Evolutionary conservation across 306 rosid genomes (phyloP).

Genomic region (Gleditsia sinensis): DNA sequence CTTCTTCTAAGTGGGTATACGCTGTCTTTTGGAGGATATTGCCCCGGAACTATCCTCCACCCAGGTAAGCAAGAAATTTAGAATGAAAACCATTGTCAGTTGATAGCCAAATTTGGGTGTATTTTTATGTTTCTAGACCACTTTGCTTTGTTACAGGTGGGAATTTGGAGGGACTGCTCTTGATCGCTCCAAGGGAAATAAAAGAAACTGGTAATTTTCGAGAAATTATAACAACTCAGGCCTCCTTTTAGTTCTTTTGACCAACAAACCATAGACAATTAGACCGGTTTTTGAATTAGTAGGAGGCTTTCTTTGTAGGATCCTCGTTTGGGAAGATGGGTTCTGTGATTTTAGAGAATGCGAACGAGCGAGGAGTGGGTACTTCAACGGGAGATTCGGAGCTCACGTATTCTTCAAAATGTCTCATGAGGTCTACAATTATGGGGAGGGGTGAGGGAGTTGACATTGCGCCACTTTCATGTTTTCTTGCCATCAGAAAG

Average conservation of each 20-base stretch:
- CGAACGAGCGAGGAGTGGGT: conserved; percentile 58
- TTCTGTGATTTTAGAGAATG: conserved; percentile 86
- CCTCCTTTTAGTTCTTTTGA: conserved; percentile 9
- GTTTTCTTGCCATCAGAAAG: conserved; percentile 16
- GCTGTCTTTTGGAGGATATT: conserved; percentile 86
- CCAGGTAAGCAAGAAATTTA: conserved; percentile 52
- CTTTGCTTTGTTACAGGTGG: conserved; percentile 62
- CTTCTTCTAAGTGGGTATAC: conserved; percentile 85
- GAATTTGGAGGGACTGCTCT: conserved; percentile 78
- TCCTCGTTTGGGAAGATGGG: conserved; percentile 98
- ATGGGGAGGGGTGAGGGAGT: conserved; percentile 89
- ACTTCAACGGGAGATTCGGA: conserved; percentile 63
- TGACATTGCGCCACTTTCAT: background rate
- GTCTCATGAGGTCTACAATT: conserved; percentile 95
- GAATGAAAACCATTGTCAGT: background rate
- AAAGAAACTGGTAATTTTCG: conserved; percentile 73
- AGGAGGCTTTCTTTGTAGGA: conserved; percentile 49
- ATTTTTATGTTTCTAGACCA: conserved; percentile 17
- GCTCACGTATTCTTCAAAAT: conserved; percentile 90
- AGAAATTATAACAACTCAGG: conserved; percentile 29
- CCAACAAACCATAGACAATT: background rate
- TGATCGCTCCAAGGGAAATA: conserved; percentile 88
- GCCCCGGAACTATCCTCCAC: conserved; percentile 91
- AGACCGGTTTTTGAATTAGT: conserved; percentile 14
- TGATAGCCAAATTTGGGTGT: background rate